Evolutionary conservation across 2,329 filamentous ascomycete genomes (phyloP), one percentile per base, ranked within the genome.

Genomic region (Arthrocladium fulminans): DNA sequence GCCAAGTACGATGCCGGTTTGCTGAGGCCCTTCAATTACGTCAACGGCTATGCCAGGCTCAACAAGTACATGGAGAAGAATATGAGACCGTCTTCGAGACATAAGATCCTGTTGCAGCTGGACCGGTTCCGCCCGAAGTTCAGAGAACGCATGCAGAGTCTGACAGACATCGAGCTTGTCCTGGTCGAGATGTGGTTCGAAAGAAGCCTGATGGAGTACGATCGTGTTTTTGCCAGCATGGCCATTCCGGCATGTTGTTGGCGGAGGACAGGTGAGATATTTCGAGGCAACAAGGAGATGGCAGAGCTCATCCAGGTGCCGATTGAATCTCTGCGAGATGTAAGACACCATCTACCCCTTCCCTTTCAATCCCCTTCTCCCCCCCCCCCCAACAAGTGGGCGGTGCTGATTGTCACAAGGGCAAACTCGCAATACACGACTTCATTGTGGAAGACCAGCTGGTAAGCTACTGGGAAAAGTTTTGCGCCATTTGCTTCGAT

Each of bases 171-270:
- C 64, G 88, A 98, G 66, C 79, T 98, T 22, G 83, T 97, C 23
- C 81, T 89, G 51, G 90, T 97, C 9, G 92, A 98, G 68, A 96
- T 97, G 88, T 97, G 92, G 90, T 97, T 98, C 62, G 92, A 98
- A 67, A 81, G 85, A 60, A 92, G 86, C 54, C 70, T 98, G 58
- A 92, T 97, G 85, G 92, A 97, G 63, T 97, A 97, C 60, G 92
- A 98, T 62, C 87, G 92, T 25, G 89, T 98, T 1, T 98, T 98
- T 70, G 92, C 92, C 1, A 94, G 88, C 65, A 98, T 98, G 92
- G 92, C 92, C 1, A 90, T 98, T 53, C 92, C 92, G 0, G 92
- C 92, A 12, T 98, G 92, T 67, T 94, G 90, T 65, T 98, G 92
- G 92, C 78, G 92, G 60, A 77, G 92, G 61, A 98, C 92, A 0